A percentile compares a stretch with the other conserved stretches of the same genome.
Evolutionary conservation across 1,284 basidiomycete species (phyloP).

Genomic region (Wolfiporia cocos): DNA sequence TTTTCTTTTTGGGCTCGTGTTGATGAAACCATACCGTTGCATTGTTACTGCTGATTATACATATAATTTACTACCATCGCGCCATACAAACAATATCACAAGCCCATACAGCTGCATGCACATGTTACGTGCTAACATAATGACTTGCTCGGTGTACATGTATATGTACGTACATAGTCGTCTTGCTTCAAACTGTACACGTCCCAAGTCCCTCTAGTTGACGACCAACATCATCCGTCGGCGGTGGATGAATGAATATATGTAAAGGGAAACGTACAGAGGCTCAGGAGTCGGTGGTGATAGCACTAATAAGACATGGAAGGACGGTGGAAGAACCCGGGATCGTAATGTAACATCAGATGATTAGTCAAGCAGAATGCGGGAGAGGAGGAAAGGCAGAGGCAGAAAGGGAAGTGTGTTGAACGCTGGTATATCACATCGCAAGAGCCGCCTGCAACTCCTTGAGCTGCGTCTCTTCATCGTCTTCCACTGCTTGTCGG

Average conservation of each 20-base stretch:
- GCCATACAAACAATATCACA: conserved; percentile 1
- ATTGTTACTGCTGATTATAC: conserved; percentile 6
- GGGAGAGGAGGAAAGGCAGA: conserved; percentile 7
- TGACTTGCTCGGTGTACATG: conserved; percentile 9
- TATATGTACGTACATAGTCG: conserved; percentile 18
- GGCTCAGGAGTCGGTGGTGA: conserved; percentile 12
- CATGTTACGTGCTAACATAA: conserved; percentile 18
- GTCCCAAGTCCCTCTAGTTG: conserved; percentile 7
- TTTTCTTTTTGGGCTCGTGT: not conserved
- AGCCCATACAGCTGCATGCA: conserved; percentile 5
- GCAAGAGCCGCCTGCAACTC: conserved; percentile 90
- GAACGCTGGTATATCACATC: conserved; percentile 48
- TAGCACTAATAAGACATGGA: conserved; percentile 22
- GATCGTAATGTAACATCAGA: conserved; percentile 21
- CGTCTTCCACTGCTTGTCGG: conserved; percentile 71
- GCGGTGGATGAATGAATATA: conserved; percentile 10
- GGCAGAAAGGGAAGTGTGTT: conserved; percentile 6
- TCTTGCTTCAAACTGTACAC: conserved; percentile 5
- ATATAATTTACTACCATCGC: conserved; percentile 3
- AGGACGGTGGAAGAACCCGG: conserved; percentile 10
- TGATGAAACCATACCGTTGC: conserved; percentile 4
- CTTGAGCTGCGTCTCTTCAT: conserved; percentile 90
- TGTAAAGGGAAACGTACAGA: conserved; percentile 20
- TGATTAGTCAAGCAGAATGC: conserved; percentile 14
- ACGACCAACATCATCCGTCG: conserved; percentile 1